Base-by-base conservation (phyloP, 2,329 filamentous ascomycete genomes). In the Plenodomus biglobosus region DNA sequence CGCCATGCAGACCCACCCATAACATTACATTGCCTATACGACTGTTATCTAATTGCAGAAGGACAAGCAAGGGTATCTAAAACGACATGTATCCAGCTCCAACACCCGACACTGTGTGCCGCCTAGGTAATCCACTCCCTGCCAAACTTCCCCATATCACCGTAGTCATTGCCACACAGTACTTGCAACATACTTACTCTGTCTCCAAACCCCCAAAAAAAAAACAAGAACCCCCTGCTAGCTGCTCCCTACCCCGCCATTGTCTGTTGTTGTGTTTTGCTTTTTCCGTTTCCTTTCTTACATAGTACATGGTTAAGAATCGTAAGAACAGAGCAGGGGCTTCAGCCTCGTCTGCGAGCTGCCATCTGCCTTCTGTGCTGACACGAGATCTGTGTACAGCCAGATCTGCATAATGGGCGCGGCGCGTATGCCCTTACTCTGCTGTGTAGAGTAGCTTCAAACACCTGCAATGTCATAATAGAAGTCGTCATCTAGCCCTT, bases 401-500 rank as follows among this genome's bases (percentile, higher is more conserved):
- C 27, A 32, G 27, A 15, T 15, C 7, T 11, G 27, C 27, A 11
- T 15, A 32, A 3, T 15, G n/a, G n/a, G n/a, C 8, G 15, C 8
- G 3, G 27, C 27, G 27, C 13, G 27, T 32, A 32, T 11, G 5
- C 10, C 5, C 27, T 32, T 32, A 15, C 27, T 32, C 27, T 15
- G 13, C 27, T 11, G 7, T 24, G 22, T 10, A 3, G 4, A 37
- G 13, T 18, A 37, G 38, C 44, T 51, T 64, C 61, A 65, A 27
- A 52, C 59, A 48, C 66, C 66, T 16, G 55, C 72, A 65, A 78
- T 73, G 36, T 92, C 89, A 75, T 95, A 97, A 74, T 87, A 96
- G 71, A 95, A 99, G 70, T 96, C 87, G 58, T 95, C 90, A 70
- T 96, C 90, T 58, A 97, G 71, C 0, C 89, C 92, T 61, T 94